Evolutionary conservation across 768 basidiomycete species (phyloP).

Genomic region (Boletus pseudopeckii): DNA sequence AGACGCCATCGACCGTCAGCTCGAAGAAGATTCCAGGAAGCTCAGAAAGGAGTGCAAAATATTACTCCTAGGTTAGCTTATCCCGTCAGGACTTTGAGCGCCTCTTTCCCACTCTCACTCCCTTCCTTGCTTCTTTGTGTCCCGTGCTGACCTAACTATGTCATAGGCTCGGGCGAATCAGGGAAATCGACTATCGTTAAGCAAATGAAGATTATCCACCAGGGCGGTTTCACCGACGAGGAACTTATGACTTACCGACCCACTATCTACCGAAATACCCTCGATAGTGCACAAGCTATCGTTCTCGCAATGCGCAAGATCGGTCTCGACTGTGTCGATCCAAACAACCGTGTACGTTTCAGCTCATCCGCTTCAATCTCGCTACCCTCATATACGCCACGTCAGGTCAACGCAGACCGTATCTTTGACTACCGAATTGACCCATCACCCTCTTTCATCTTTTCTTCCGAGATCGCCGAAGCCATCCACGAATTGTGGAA

Average conservation of each 20-base stretch:
- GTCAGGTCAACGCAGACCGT: conserved; percentile 50
- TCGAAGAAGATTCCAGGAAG: conserved; percentile 81
- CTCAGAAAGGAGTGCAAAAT: conserved; percentile 92
- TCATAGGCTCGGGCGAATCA: conserved; percentile 87
- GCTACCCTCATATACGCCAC: conserved; percentile 12
- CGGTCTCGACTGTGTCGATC: conserved; percentile 69
- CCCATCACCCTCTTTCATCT: conserved; percentile 39
- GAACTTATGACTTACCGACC: conserved; percentile 76
- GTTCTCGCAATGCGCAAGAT: conserved; percentile 85
- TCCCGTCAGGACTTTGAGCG: conserved; percentile 3
- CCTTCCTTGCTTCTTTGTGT: neutral
- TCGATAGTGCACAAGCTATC: conserved; percentile 86
- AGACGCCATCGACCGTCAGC: conserved; percentile 74
- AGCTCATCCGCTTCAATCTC: fast-evolving
- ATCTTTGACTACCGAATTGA: conserved; percentile 57
- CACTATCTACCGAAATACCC: conserved; percentile 80
- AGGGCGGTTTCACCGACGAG: conserved; percentile 77
- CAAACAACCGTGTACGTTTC: conserved; percentile 51
- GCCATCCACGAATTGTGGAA: conserved; percentile 69
- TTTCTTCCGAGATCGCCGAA: conserved; percentile 63
- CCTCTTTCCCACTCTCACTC: conserved; percentile 5
- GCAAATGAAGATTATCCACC: conserved; percentile 99
- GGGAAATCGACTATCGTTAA: conserved; percentile 97
- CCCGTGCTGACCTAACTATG: neutral
- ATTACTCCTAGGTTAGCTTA: conserved; percentile 72